phyloP scores from a whole-genome alignment of 306 rosid genomes.

The Hippophae rhamnoides region DNA sequence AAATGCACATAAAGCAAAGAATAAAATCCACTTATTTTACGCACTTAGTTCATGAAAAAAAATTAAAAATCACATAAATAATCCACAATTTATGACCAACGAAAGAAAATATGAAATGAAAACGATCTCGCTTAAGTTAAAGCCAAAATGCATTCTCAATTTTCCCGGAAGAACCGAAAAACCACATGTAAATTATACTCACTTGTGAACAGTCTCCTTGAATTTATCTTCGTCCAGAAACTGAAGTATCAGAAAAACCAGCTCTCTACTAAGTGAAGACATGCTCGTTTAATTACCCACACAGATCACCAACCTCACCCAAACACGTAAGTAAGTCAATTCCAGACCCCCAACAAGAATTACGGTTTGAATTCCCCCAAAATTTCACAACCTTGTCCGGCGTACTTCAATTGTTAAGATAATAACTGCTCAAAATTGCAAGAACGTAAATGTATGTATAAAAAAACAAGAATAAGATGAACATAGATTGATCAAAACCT shows the following conservation, averaged over 20 bases:
- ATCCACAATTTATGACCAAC: neutral
- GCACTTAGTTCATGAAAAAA: no score
- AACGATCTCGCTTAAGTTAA: neutral
- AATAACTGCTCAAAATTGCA: neutral
- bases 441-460: neutral
- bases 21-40: no score
- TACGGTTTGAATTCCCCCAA: conserved; percentile 4
- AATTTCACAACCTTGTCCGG: neutral
- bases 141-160: neutral
- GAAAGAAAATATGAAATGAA: neutral
- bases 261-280: conserved; percentile 61
- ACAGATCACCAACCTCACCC: conserved; percentile 3
- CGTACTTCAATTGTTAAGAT: neutral
- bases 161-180: neutral
- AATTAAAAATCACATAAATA: no score
- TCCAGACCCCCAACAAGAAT: neutral
- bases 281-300: conserved; percentile 10
- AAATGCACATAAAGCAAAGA: conserved; percentile 2
- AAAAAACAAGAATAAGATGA: neutral
- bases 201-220: conserved; percentile 78
- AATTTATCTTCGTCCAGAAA: conserved; percentile 68
- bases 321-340: neutral
- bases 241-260: conserved; percentile 72
- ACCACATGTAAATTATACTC: conserved; percentile 12
- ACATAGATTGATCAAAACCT: neutral